Evolutionary conservation across 1,284 basidiomycete species (phyloP), one percentile per base, ranked within the genome.

Genomic region (Farysia itapuensis): DNA sequence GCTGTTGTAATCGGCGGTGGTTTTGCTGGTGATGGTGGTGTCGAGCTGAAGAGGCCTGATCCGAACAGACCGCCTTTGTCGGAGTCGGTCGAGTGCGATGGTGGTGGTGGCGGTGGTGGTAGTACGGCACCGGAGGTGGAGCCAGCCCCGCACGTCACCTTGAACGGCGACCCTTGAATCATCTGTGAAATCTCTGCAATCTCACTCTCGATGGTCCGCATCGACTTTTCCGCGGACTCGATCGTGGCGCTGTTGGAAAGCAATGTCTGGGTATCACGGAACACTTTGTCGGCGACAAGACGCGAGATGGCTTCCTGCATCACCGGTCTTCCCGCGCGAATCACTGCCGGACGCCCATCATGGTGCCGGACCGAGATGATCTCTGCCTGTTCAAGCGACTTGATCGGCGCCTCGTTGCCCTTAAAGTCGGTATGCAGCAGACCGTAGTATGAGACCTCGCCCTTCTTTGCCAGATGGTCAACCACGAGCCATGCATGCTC

Each of bases 401-500:
- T 84, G 53, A 98, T 75, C 4, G 89, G 82, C 12, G 80, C 79
- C 72, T 96, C 92, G 67, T 92, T 86, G 15, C 88, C 89, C 76
- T 92, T 95, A 84, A 95, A 97, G 1, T 89, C 88, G 41, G 89
- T 86, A 46, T 88, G 78, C 42, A 98, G 79, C 8, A 90, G 80
- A 29, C 90, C 85, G 49, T 90, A 85, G 76, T 96, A 97, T 9
- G 87, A 40, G 14, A 89, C 86, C 81, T 94, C 89, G 14, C 83
- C 79, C 35, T 82, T 80, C 51, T 82, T 81, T 0, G 90, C 82
- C 16, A 98, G 81, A 22, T 82, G 80, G 65, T 85, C 87, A 49
- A 97, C 81, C 7, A 98, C 80, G 22, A 81, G 82, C 91, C 93
- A 97, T 0, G 85, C 91, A 75, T 97, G 91, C 42, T 88, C 86